These are phyloP conservation scores for Ustilago curta DNA, from an alignment of 1,284 basidiomycete species.

Conservation along the genomic window DNA sequence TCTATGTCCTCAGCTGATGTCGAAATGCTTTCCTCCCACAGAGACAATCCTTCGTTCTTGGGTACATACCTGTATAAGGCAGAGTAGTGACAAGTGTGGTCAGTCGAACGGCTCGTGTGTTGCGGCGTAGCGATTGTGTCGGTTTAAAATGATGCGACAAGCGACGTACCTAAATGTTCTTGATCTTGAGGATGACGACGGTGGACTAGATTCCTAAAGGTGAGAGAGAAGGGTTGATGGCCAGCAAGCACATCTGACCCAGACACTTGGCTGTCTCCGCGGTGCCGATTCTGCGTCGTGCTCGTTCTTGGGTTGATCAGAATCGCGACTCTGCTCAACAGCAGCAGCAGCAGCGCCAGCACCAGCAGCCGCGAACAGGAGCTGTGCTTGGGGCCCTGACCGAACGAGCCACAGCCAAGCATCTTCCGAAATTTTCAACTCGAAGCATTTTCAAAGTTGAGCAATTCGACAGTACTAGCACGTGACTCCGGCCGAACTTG, in stretches of 20 bases:
- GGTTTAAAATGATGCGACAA: not conserved
- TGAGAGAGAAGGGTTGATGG: slow-evolving; percentile 34
- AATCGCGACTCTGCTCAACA: not conserved
- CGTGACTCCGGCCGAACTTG: slow-evolving; percentile 6
- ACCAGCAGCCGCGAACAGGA: not conserved
- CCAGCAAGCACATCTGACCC: slow-evolving; percentile 23
- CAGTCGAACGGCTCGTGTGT: slow-evolving; percentile 8
- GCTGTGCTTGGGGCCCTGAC: no score
- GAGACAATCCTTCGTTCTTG: slow-evolving; percentile 16
- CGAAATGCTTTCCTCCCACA: slow-evolving; percentile 19
- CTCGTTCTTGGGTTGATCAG: not conserved
- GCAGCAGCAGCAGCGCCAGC: not conserved
- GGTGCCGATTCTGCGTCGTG: not conserved
- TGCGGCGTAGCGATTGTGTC: not conserved
- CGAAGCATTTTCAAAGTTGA: no score
- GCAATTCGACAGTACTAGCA: no score
- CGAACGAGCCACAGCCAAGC: not conserved
- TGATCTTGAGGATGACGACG: slow-evolving; percentile 54
- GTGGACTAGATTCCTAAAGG: slow-evolving; percentile 42
- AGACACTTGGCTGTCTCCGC: not conserved
- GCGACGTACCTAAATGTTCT: slow-evolving; percentile 45
- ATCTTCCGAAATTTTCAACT: not conserved
- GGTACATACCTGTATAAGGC: slow-evolving; percentile 31
- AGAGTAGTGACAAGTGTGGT: slow-evolving; percentile 2
- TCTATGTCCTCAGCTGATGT: slow-evolving; percentile 26